phyloP scores from a whole-genome alignment of 139 green algal genomes.

The Coelastrella sp. region DNA sequence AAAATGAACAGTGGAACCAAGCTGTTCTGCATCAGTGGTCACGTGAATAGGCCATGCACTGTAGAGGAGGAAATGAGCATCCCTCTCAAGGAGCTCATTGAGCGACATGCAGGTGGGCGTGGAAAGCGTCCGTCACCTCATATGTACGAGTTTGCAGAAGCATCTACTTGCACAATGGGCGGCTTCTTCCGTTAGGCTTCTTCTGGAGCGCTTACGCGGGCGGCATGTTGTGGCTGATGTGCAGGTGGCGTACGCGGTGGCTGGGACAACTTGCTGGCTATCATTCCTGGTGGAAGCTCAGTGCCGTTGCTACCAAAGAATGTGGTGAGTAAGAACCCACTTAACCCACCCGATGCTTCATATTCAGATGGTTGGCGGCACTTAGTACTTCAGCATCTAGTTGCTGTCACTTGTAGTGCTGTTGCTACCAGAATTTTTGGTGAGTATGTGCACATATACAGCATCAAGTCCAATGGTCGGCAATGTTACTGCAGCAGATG shows the following conservation, averaged over 20 bases:
- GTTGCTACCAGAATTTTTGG: no score
- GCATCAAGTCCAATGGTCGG: no score
- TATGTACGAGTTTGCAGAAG: no score
- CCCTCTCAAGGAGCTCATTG: constrained; percentile 96
- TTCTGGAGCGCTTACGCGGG: no score
- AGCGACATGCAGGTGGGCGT: constrained; percentile 88
- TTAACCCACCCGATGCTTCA: no score
- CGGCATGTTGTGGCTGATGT: not conserved
- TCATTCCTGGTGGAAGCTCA: constrained; percentile 98
- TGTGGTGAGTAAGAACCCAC: not conserved
- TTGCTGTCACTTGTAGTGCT: no score
- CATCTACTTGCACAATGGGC: no score
- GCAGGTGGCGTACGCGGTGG: constrained; percentile 94
- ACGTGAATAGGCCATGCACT: constrained; percentile 98
- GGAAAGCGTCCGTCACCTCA: not conserved
- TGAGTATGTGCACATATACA: no score
- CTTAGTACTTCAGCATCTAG: no score
- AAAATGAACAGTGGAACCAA: constrained; percentile 99
- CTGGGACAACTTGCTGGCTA: constrained; percentile 98
- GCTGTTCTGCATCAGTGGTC: constrained; percentile 98
- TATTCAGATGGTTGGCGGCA: no score
- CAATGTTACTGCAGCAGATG: no score
- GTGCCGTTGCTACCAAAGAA: constrained; percentile 94
- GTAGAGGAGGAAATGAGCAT: constrained; percentile 99
- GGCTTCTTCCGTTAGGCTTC: no score